Evolutionary conservation across 2,329 filamentous ascomycete species (phyloP).

Genomic region (Exophiala sp.): DNA sequence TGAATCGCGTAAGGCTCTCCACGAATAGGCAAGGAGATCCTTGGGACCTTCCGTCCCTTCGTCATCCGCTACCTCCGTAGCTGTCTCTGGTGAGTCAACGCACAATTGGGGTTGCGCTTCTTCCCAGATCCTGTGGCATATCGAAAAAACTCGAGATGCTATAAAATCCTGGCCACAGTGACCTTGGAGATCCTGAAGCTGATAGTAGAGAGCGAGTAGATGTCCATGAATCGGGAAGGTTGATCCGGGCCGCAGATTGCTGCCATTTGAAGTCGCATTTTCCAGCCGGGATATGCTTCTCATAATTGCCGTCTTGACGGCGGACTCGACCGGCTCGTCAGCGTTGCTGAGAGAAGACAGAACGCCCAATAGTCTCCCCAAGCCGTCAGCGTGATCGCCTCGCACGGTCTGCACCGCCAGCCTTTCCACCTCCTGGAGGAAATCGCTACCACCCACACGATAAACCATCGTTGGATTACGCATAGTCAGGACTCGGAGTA

Average conservation of each 20-base stretch:
- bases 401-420: slow-evolving; percentile 69
- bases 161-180: slow-evolving; percentile 32
- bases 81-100: slow-evolving; percentile 90
- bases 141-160: slow-evolving; percentile 51
- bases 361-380: slow-evolving; percentile 49
- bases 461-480: background rate
- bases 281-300: slow-evolving; percentile 1
- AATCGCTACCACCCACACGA: slow-evolving; percentile 38
- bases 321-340: background rate
- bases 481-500: slow-evolving; percentile 35
- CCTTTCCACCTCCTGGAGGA: slow-evolving; percentile 49
- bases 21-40: slow-evolving; percentile 89
- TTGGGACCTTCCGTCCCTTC: slow-evolving; percentile 77
- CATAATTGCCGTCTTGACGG: background rate
- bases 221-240: slow-evolving; percentile 22
- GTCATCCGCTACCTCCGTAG: slow-evolving; percentile 58
- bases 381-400: slow-evolving; percentile 88
- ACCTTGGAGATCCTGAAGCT: slow-evolving; percentile 7
- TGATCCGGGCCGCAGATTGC: slow-evolving; percentile 12
- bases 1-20: slow-evolving; percentile 90
- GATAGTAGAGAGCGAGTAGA: slow-evolving; percentile 20
- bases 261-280: background rate
- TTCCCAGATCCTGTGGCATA: slow-evolving; percentile 70
- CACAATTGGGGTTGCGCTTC: slow-evolving; percentile 76
- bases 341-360: background rate